Evolutionary conservation across 192 early-diverging fungal genomes (phyloP).

Genomic region (Coemansia sp.): DNA sequence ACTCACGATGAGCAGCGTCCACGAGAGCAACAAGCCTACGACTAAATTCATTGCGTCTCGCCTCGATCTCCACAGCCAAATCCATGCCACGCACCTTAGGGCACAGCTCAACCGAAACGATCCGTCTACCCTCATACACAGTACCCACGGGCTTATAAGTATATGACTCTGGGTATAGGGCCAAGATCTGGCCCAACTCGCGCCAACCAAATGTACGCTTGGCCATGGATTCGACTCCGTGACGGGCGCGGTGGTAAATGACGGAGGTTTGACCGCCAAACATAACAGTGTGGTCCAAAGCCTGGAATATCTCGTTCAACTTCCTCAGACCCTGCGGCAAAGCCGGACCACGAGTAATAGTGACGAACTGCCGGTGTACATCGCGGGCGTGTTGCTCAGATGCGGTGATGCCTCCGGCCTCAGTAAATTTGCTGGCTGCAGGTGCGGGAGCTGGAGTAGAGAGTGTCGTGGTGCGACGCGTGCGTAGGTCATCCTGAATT

Average conservation of each 20-base stretch:
- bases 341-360: constrained; percentile 9
- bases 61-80: constrained; percentile 43
- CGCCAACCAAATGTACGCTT: constrained; percentile 57
- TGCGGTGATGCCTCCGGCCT: background rate
- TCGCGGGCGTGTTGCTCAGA: constrained; percentile 23
- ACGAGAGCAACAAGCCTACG: constrained; percentile 15
- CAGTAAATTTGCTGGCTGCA: background rate
- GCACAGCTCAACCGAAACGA: constrained; percentile 45
- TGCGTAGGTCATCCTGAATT: constrained; percentile 39
- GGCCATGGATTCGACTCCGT: constrained; percentile 59
- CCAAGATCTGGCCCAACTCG: constrained; percentile 59
- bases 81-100: constrained; percentile 19
- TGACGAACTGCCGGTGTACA: constrained; percentile 43
- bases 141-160: constrained; percentile 22
- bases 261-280: constrained; percentile 40
- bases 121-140: constrained; percentile 24
- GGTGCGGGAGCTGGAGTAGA: background rate
- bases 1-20: constrained; percentile 23
- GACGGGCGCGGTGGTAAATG: constrained; percentile 56
- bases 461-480: constrained; percentile 6
- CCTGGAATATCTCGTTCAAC: constrained; percentile 51
- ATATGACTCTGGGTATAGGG: constrained; percentile 60
- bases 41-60: constrained; percentile 24
- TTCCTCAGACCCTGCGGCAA: constrained; percentile 35
- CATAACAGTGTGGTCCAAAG: constrained; percentile 47